A percentile compares a stretch with the other conserved stretches of the same genome.
phyloP scores from a whole-genome alignment of 2,329 filamentous ascomycete species.

The Diaporthe nobilis region DNA sequence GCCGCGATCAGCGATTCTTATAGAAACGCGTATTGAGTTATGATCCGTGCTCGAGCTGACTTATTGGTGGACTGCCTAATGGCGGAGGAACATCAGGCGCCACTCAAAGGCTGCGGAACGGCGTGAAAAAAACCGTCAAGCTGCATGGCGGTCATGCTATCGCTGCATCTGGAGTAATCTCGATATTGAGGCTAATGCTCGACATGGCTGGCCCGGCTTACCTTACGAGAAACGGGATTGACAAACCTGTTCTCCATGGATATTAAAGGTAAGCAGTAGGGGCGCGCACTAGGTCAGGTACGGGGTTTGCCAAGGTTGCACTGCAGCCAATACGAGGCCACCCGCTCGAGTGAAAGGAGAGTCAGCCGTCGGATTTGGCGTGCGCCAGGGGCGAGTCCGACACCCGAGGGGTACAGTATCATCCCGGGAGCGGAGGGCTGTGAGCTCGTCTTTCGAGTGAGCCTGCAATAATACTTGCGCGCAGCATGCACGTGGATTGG shows the following conservation, averaged over 20 bases:
- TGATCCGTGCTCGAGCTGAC: not conserved
- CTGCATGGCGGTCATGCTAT: constrained; percentile 7
- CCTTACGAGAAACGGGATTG: constrained; percentile 2
- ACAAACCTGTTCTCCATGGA: not conserved
- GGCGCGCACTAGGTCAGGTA: constrained; percentile 14
- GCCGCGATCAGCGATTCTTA: not conserved
- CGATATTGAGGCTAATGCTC: constrained; percentile 26
- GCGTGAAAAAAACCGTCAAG: not conserved
- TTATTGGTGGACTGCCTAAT: not conserved
- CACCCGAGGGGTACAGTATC: not conserved
- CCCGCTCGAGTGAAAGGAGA: not conserved
- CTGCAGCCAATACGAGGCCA: constrained; percentile 40
- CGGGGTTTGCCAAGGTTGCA: constrained; percentile 36
- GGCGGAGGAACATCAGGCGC: not conserved
- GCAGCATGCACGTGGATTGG: not conserved
- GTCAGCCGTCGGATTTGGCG: constrained; percentile 32
- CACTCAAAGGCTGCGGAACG: not conserved
- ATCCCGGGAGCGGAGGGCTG: not conserved
- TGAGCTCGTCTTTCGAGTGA: not conserved
- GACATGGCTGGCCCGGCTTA: constrained; percentile 9
- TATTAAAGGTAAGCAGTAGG: constrained; percentile 31
- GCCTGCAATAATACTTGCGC: not conserved
- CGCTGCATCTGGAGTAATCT: constrained; percentile 6
- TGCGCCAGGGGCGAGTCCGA: not conserved
- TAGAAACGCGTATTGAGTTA: not conserved